phyloP scores from a whole-genome alignment of 805 yeast genomes.

The Teunomyces funiuensis region DNA sequence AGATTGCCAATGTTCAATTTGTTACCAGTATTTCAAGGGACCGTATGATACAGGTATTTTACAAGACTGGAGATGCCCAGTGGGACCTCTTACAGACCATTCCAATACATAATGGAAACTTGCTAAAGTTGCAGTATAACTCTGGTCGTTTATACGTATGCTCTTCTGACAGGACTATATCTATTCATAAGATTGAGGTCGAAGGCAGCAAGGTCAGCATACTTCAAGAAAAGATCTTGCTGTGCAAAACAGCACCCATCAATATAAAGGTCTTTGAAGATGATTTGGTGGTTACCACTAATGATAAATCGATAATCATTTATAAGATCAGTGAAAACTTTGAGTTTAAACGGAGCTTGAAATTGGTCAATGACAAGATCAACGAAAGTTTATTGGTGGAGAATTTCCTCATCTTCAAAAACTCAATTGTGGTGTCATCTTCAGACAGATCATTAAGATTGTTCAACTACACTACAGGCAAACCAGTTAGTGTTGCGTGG shows the following conservation, averaged over 20 bases:
- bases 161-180: conserved; percentile 61
- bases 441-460: conserved; percentile 59
- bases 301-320: conserved; percentile 47
- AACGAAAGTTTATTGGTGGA: conserved; percentile 48
- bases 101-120: conserved; percentile 56
- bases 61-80: conserved; percentile 13
- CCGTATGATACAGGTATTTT: conserved; percentile 59
- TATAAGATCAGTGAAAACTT: conserved; percentile 32
- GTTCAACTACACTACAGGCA: conserved; percentile 47
- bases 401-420: conserved; percentile 33
- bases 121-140: conserved; percentile 35
- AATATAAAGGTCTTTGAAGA: conserved; percentile 34
- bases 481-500: conserved; percentile 52
- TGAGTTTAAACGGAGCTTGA: conserved; percentile 39
- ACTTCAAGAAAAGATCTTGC: conserved; percentile 45
- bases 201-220: conserved; percentile 19
- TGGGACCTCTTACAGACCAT: conserved; percentile 64
- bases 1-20: conserved; percentile 24
- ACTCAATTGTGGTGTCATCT: conserved; percentile 42
- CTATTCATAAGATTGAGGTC: conserved; percentile 46
- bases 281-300: conserved; percentile 51
- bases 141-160: conserved; percentile 45
- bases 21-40: conserved; percentile 56
- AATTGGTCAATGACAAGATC: conserved; percentile 36
- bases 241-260: conserved; percentile 53